phyloP scores from a whole-genome alignment of 1,284 basidiomycete genomes.

The Tausonia pullulans region DNA sequence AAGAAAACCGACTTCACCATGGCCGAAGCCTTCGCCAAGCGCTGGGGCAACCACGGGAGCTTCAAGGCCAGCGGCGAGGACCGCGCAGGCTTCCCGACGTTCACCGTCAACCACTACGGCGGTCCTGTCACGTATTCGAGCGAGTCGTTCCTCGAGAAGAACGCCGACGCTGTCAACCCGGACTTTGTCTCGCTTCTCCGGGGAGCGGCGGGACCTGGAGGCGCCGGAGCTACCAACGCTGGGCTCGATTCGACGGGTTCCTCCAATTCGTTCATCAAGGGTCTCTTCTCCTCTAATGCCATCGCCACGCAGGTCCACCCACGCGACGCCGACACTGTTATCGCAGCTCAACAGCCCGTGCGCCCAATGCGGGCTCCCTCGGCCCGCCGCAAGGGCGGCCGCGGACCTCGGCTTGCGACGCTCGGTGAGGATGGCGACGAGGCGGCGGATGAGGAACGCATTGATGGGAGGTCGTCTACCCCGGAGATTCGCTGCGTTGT shows the following conservation, averaged over 20 bases:
- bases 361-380: constrained; percentile 89
- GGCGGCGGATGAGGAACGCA: constrained; percentile 27
- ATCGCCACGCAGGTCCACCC: constrained; percentile 86
- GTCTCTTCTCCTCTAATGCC: constrained; percentile 74
- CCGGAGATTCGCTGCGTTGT: constrained; percentile 57
- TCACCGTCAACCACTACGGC: constrained; percentile 85
- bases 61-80: constrained; percentile 72
- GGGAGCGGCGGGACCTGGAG: constrained; percentile 38
- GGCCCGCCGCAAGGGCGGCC: constrained; percentile 52
- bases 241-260: constrained; percentile 42
- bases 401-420: constrained; percentile 39
- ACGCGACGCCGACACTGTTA: constrained; percentile 83
- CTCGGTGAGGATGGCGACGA: constrained; percentile 47
- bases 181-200: constrained; percentile 85
- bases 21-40: constrained; percentile 86
- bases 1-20: constrained; percentile 90
- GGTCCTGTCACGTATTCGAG: constrained; percentile 84
- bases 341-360: constrained; percentile 81
- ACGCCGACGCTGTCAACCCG: constrained; percentile 78
- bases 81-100: constrained; percentile 69
- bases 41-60: constrained; percentile 84
- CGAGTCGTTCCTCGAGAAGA: constrained; percentile 78
- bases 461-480: constrained; percentile 19
- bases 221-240: constrained; percentile 18
- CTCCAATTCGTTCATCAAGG: constrained; percentile 80